Percentiles rank a stretch among this genome's conserved stretches.
Conservation (phyloP, 2,329 filamentous ascomycete genomes). For the Epichloe uncinata region DNA sequence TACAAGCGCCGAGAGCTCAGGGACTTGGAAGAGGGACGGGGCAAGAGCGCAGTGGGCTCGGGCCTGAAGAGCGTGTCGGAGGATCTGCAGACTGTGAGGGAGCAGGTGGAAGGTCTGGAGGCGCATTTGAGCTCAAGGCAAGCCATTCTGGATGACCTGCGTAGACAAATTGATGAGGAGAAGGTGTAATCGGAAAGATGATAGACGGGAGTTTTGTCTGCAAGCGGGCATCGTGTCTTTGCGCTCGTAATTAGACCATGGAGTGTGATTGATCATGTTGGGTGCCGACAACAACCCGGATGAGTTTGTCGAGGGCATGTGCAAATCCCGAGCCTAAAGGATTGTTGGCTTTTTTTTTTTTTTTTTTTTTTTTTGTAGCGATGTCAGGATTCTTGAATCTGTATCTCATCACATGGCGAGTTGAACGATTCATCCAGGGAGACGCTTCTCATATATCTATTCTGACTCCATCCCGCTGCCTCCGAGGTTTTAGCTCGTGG, state of each 20-base stretch:
- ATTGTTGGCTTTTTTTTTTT: too few species aligned
- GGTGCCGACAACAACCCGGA: background rate
- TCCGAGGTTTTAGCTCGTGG: too few species aligned
- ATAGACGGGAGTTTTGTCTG: background rate
- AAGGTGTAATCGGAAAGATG: conserved; percentile 28
- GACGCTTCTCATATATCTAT: too few species aligned
- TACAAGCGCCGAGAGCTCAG: conserved; percentile 77
- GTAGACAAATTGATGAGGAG: conserved; percentile 76
- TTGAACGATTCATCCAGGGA: too few species aligned
- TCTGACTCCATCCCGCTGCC: too few species aligned
- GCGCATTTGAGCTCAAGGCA: conserved; percentile 65
- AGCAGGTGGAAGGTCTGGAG: conserved; percentile 88
- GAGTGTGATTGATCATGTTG: background rate
- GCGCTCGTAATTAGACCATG: background rate
- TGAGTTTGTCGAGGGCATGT: too few species aligned
- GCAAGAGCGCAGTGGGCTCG: conserved; percentile 54
- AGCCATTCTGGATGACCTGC: conserved; percentile 61
- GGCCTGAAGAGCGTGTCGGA: conserved; percentile 66
- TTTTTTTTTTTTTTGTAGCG: too few species aligned
- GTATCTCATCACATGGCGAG: too few species aligned
- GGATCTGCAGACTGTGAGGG: conserved; percentile 79
- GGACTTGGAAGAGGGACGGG: conserved; percentile 60
- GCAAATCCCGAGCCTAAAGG: too few species aligned
- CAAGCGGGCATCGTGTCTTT: background rate
- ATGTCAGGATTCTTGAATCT: too few species aligned